phyloP scores from a whole-genome alignment of 441 rosid genomes.

The Jatropha podagrica region DNA sequence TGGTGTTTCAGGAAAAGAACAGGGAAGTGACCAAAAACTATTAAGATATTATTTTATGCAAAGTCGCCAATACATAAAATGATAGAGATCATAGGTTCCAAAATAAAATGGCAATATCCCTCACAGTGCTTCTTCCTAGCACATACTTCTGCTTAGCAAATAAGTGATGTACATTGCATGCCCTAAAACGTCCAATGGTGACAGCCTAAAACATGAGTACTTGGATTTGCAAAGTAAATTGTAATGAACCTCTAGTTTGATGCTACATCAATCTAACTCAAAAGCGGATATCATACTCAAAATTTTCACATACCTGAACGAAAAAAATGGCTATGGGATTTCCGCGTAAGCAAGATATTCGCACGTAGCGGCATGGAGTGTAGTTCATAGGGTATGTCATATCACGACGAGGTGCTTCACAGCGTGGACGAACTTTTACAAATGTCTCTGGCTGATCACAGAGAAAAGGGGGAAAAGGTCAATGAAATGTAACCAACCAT shows the following conservation, averaged over 20 bases:
- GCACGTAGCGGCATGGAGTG: conserved; percentile 77
- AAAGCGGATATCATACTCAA: background rate
- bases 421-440: conserved; percentile 80
- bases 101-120: background rate
- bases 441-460: conserved; percentile 76
- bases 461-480: conserved; percentile 13
- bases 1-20: background rate
- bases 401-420: conserved; percentile 94
- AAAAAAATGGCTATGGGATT: conserved; percentile 87
- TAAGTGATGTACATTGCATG: background rate
- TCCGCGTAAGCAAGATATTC: conserved; percentile 87
- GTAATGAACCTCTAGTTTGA: background rate
- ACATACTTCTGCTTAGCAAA: background rate
- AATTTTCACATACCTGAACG: conserved; percentile 56
- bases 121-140: background rate
- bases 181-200: background rate
- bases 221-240: conserved; percentile 10
- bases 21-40: conserved; percentile 3
- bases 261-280: background rate
- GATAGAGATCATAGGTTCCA: background rate
- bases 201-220: conserved; percentile 3
- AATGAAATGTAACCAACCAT: conserved; percentile 1
- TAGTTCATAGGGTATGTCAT: conserved; percentile 78
- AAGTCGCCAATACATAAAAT: background rate
- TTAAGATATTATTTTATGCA: background rate